Conservation (phyloP, 164 flowering plant genomes). For the Tetrastigma voinierianum region DNA sequence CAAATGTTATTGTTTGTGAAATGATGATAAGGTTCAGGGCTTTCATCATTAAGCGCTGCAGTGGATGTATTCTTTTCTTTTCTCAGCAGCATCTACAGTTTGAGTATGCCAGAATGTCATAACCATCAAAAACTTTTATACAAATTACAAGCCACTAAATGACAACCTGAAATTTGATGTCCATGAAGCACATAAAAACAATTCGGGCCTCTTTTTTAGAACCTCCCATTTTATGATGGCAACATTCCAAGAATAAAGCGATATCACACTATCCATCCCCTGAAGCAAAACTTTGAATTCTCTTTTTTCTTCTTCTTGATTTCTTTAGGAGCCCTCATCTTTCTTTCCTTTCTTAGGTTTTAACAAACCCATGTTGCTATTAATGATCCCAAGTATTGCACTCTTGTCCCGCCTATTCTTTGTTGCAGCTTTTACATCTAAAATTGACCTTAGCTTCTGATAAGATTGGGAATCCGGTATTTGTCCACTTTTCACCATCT, state of each 20-base stretch:
- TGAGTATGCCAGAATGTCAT: background rate
- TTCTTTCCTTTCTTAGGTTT: slow-evolving; percentile 68
- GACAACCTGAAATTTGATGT: background rate
- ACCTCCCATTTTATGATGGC: background rate
- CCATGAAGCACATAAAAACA: background rate
- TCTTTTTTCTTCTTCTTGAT: slow-evolving; percentile 38
- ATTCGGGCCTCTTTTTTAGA: background rate
- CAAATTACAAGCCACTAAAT: background rate
- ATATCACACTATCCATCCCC: background rate
- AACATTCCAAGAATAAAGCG: background rate
- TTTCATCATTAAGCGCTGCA: background rate
- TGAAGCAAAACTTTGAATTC: slow-evolving; percentile 9
- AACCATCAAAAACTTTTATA: background rate
- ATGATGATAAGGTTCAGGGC: background rate
- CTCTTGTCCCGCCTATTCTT: slow-evolving; percentile 76
- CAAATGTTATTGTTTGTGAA: too few relatives aligned
- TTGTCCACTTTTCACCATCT: slow-evolving; percentile 79
- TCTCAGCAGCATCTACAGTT: background rate
- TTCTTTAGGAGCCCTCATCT: slow-evolving; percentile 92
- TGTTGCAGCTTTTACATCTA: slow-evolving; percentile 69
- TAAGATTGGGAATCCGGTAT: slow-evolving; percentile 75
- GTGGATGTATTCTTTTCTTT: too few relatives aligned
- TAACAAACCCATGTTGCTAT: slow-evolving; percentile 54
- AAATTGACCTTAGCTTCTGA: slow-evolving; percentile 69
- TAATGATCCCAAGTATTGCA: slow-evolving; percentile 79